Evolutionary conservation across 2,329 filamentous ascomycete species (phyloP).

Genomic region (Ascochyta clinopodiicola): DNA sequence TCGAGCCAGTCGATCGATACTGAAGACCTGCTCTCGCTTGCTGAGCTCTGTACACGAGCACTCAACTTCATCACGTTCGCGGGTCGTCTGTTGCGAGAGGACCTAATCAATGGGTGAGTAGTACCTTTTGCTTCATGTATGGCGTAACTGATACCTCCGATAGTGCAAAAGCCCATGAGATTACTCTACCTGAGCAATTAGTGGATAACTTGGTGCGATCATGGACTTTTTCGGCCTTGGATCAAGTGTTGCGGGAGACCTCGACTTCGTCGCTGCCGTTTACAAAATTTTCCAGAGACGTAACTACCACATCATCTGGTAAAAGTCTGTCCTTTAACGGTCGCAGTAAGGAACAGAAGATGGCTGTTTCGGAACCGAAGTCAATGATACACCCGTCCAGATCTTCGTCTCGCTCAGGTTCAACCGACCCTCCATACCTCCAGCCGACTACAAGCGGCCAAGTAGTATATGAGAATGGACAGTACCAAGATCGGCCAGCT

Average conservation of each 20-base stretch:
- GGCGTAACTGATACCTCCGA: slow-evolving; percentile 23
- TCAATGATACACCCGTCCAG: slow-evolving; percentile 73
- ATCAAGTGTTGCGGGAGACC: slow-evolving; percentile 79
- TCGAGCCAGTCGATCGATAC: slow-evolving; percentile 57
- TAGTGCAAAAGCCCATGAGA: slow-evolving; percentile 42
- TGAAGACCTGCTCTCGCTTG: slow-evolving; percentile 80
- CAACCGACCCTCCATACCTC: slow-evolving; percentile 43
- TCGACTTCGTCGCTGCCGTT: slow-evolving; percentile 72
- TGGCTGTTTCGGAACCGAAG: slow-evolving; percentile 70
- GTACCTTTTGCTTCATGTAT: neutral
- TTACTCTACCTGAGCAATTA: slow-evolving; percentile 55
- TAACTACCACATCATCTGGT: slow-evolving; percentile 37
- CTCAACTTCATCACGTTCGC: slow-evolving; percentile 84
- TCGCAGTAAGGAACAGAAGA: slow-evolving; percentile 64
- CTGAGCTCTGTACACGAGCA: slow-evolving; percentile 83
- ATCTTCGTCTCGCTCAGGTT: slow-evolving; percentile 59
- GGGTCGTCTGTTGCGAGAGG: slow-evolving; percentile 78
- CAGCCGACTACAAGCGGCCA: slow-evolving; percentile 37
- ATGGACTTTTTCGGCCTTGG: slow-evolving; percentile 77
- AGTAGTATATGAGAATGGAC: slow-evolving; percentile 49
- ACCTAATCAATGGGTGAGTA: slow-evolving; percentile 70
- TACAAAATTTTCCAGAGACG: slow-evolving; percentile 49
- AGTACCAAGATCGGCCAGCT: slow-evolving; percentile 40
- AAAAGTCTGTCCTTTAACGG: slow-evolving; percentile 60
- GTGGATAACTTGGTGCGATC: slow-evolving; percentile 78